A percentile compares a stretch with the other conserved stretches of the same genome.
Evolutionary conservation across 2,329 filamentous ascomycete genomes (phyloP).

Genomic region (Hirsutella rhossiliensis): DNA sequence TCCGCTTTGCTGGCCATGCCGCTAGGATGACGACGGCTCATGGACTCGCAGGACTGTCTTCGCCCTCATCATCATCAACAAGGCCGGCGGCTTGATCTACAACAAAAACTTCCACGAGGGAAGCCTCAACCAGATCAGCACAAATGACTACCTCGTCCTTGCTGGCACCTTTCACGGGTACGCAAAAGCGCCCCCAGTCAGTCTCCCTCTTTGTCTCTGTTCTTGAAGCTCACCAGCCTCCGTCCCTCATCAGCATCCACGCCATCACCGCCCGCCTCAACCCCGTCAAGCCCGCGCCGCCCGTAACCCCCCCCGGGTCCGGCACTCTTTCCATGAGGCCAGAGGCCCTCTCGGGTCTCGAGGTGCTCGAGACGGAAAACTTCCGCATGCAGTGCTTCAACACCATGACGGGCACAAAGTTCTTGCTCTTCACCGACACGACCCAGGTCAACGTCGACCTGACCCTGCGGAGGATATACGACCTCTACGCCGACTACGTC

Average conservation of each 20-base stretch:
- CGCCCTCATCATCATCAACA: slow-evolving; percentile 95
- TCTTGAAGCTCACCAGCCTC: slow-evolving; percentile 2
- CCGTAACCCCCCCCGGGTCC: slow-evolving; percentile 21
- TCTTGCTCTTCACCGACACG: slow-evolving; percentile 85
- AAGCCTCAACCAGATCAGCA: slow-evolving; percentile 74
- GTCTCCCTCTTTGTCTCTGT: slow-evolving; percentile 1
- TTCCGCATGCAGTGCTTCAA: slow-evolving; percentile 95
- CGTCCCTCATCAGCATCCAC: slow-evolving; percentile 39
- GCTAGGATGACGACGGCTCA: neutral
- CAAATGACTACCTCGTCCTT: slow-evolving; percentile 93
- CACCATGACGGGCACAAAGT: slow-evolving; percentile 89
- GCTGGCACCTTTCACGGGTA: slow-evolving; percentile 96
- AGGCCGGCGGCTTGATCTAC: slow-evolving; percentile 92
- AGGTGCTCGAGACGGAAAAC: slow-evolving; percentile 86
- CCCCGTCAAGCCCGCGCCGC: slow-evolving; percentile 32
- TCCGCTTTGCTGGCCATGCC: neutral
- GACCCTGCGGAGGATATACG: slow-evolving; percentile 77
- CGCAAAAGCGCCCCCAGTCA: slow-evolving; percentile 13
- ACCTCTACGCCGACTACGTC: slow-evolving; percentile 91
- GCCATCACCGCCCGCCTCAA: slow-evolving; percentile 55
- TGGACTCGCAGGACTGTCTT: slow-evolving; percentile 65
- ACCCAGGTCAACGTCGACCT: slow-evolving; percentile 79
- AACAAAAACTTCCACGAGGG: slow-evolving; percentile 86
- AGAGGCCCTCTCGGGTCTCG: slow-evolving; percentile 64
- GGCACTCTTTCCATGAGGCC: slow-evolving; percentile 34